Conservation (phyloP, 2,329 filamentous ascomycete species). For the Curvularia sp. region DNA sequence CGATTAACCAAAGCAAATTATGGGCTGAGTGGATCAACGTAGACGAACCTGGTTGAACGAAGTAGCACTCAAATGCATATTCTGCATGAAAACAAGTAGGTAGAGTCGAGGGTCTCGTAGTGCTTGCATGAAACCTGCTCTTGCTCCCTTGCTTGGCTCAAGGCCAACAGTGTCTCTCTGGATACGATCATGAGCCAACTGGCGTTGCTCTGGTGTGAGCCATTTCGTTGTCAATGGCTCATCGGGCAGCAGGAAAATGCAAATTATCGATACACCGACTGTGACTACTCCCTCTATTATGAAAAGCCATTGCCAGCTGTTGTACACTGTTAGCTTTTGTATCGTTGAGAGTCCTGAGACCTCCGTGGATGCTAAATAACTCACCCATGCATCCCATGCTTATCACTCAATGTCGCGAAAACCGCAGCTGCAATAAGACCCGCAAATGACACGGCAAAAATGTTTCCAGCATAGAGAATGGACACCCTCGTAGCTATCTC, state of each 20-base stretch:
- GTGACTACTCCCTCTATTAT: constrained; percentile 10
- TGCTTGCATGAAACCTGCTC: constrained; percentile 58
- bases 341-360: no score
- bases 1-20: neutral
- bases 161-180: constrained; percentile 52
- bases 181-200: constrained; percentile 39
- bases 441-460: constrained; percentile 50
- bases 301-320: constrained; percentile 36
- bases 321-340: neutral
- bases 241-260: constrained; percentile 39
- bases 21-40: neutral
- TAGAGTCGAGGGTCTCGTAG: constrained; percentile 60
- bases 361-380: neutral
- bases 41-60: constrained; percentile 52
- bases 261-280: constrained; percentile 5
- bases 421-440: constrained; percentile 51
- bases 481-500: constrained; percentile 44
- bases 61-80: constrained; percentile 59
- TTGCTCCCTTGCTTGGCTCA: constrained; percentile 52
- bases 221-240: constrained; percentile 50
- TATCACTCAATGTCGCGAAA: constrained; percentile 32
- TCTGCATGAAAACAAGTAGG: constrained; percentile 63
- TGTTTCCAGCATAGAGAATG: constrained; percentile 48
- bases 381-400: constrained; percentile 31
- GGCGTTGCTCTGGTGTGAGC: constrained; percentile 54